These are phyloP conservation scores for Ophiorrhiza pumila DNA, from an alignment of 257 asterid species.

Conservation along the genomic window DNA sequence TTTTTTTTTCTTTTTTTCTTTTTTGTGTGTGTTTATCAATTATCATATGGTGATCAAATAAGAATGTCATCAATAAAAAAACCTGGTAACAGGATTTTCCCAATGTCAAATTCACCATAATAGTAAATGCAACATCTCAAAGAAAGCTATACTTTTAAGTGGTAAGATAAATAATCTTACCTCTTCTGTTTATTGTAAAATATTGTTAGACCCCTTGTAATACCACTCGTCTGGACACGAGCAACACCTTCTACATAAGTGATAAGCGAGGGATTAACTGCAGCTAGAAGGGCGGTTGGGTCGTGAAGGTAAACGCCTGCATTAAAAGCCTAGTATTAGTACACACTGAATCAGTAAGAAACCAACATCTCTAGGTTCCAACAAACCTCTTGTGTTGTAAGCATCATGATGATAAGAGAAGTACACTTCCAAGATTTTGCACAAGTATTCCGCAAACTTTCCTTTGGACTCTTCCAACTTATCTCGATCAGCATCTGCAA, in stretches of 20 bases:
- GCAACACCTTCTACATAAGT: constrained; percentile 85
- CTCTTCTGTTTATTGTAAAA: constrained; percentile 89
- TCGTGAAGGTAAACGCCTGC: constrained; percentile 97
- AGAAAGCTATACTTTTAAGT: neutral
- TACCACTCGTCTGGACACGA: constrained; percentile 85
- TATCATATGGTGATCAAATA: neutral
- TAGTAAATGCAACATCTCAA: neutral
- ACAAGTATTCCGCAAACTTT: constrained; percentile 66
- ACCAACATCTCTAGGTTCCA: neutral
- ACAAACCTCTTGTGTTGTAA: constrained; percentile 75
- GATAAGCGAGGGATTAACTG: constrained; percentile 75
- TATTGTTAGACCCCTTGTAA: constrained; percentile 80
- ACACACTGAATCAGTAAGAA: neutral
- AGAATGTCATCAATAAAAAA: neutral
- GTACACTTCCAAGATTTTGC: constrained; percentile 80
- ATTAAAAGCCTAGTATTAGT: constrained; percentile 15
- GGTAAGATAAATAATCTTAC: constrained; percentile 33
- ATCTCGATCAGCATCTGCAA: constrained; percentile 69
- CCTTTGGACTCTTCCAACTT: constrained; percentile 63
- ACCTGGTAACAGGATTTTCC: neutral
- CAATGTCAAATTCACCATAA: neutral
- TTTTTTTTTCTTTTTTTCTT: too few relatives aligned
- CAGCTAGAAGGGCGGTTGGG: constrained; percentile 87
- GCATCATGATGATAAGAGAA: constrained; percentile 81
- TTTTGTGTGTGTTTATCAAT: neutral